Percentiles rank a stretch among this genome's conserved stretches.
These are phyloP conservation scores for Aspergillus pseudoviridinutans DNA, from an alignment of 2,329 filamentous ascomycete species.

Conservation along the genomic window DNA sequence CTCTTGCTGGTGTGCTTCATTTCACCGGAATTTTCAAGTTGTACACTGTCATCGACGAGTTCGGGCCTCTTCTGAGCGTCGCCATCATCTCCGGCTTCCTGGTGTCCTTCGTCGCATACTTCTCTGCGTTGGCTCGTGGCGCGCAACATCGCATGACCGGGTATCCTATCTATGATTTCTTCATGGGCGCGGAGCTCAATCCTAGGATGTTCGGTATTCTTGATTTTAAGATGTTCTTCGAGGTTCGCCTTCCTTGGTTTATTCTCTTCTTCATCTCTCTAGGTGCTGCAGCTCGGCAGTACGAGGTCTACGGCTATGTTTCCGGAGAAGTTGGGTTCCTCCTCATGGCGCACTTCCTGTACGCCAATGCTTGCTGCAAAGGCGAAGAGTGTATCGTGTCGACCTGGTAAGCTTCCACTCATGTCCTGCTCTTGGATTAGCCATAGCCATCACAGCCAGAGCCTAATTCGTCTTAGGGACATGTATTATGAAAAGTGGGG, in stretches of 20 bases:
- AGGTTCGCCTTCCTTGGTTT: conserved; percentile 89
- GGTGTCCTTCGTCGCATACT: conserved; percentile 78
- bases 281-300: conserved; percentile 75
- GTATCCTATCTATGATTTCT: conserved; percentile 77
- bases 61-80: conserved; percentile 87
- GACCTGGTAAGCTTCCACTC: conserved; percentile 59
- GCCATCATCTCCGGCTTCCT: conserved; percentile 87
- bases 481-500: conserved; percentile 98
- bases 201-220: conserved; percentile 78
- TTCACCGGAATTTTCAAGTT: conserved; percentile 80
- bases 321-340: conserved; percentile 81
- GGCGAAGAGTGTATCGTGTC: conserved; percentile 86
- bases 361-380: conserved; percentile 88
- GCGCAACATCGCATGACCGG: conserved; percentile 90
- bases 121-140: conserved; percentile 75
- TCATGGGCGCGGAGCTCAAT: conserved; percentile 86
- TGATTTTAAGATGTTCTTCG: conserved; percentile 95
- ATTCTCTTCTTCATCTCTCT: conserved; percentile 76
- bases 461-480: conserved; percentile 52
- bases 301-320: conserved; percentile 80
- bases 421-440: background rate
- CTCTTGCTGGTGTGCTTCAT: conserved; percentile 67
- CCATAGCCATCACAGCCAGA: background rate
- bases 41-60: conserved; percentile 91
- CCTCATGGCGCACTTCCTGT: conserved; percentile 84